Base-by-base conservation (phyloP, 1,284 basidiomycete species). In the Pterula multifida region DNA sequence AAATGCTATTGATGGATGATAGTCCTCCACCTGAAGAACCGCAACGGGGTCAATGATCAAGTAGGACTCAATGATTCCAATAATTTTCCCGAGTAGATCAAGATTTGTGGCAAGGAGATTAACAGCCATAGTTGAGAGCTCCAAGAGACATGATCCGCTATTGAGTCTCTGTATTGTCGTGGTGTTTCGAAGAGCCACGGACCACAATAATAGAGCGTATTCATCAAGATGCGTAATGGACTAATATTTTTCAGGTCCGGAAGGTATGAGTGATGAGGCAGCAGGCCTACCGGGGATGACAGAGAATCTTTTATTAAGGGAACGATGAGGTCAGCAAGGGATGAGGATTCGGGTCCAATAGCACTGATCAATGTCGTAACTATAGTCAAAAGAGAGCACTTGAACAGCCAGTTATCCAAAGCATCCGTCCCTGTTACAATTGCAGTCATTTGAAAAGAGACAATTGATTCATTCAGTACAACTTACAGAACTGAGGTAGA, bases 161-260 rank as follows among this genome's bases (percentile, higher is more conserved):
- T 71, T 65, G 22, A 66, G 57, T 53, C 64, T 69, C 48, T 73
- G 66, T 2, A 89, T 65, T 1, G 76, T 72, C 1, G 70, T 64
- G 0, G 85, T 75, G 59, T 91, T 88, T 49, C 81, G 75, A 23
- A 94, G 66, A 1, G 85, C 77, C 17, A 78, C 70, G 49, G 78
- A 71, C 91, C 90, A 94, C 32, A 95, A 71, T 24, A 69, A 69
- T 24, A 92, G 62, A 0, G 78, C 86, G 62, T 94, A 90, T 52
- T 81, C 78, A 54, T 95, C 91, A 47, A 95, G 74, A 56, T 85
- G 77, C 23, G 77, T 69, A 51, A 79, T 77, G 21, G 76, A 77
- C 85, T 87, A 57, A 19, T 51, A 4, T 49, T 32, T 47, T 22
- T 45, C 36, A 39, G 26, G 42, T 6, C 23, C 24, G 24, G 49